phyloP scores from a whole-genome alignment of 164 flowering plant genomes.

The Piper longum region DNA sequence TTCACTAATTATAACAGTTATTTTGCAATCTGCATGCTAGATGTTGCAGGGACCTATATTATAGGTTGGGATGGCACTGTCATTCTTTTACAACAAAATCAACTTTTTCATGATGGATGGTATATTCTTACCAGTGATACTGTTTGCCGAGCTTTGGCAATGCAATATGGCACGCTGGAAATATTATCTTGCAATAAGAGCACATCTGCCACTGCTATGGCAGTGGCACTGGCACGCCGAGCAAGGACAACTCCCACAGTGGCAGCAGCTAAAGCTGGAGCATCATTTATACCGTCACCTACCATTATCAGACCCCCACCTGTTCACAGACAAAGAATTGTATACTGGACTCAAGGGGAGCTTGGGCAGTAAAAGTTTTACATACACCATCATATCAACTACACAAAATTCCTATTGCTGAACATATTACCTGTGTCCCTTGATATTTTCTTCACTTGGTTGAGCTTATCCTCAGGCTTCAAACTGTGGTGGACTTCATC shows the following conservation, averaged over 20 bases:
- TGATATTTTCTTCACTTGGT: conserved; percentile 66
- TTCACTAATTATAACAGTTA: no score
- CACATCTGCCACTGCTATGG: conserved; percentile 93
- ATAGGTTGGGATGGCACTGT: no score
- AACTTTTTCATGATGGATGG: not conserved
- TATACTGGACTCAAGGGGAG: not conserved
- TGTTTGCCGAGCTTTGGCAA: conserved; percentile 90
- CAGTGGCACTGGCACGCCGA: conserved; percentile 97
- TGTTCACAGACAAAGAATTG: conserved; percentile 11
- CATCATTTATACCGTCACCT: conserved; percentile 98
- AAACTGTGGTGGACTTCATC: conserved; percentile 60
- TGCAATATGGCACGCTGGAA: conserved; percentile 79
- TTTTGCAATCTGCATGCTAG: no score
- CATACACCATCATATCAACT: conserved; percentile 5
- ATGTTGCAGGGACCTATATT: no score
- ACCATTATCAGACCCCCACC: conserved; percentile 95
- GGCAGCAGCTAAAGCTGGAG: conserved; percentile 98
- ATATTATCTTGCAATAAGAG: conserved; percentile 79
- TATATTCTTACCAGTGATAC: conserved; percentile 55
- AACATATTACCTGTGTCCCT: conserved; percentile 45
- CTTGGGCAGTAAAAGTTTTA: not conserved
- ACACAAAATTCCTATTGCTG: not conserved
- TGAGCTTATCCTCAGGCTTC: conserved; percentile 96
- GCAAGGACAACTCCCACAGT: conserved; percentile 96
- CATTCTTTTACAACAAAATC: not conserved